Percentiles rank a stretch among this genome's conserved stretches.
Conservation (phyloP, 306 rosid genomes). For the Ammopiptanthus mongolicus region DNA sequence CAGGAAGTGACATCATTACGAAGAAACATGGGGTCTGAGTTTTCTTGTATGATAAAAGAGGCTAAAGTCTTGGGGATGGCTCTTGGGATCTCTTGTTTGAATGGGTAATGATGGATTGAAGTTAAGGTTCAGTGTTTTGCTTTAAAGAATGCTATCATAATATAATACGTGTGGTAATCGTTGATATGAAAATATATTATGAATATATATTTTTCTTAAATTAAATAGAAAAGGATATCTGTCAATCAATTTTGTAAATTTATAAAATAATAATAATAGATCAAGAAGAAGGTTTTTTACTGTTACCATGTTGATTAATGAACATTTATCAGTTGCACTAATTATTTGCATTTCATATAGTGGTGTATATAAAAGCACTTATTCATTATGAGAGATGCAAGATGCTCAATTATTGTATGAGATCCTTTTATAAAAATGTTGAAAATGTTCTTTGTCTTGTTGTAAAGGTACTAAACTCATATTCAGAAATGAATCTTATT, state of each 20-base stretch:
- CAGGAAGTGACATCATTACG: slow-evolving; percentile 41
- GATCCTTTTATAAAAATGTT: background rate
- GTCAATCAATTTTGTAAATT: background rate
- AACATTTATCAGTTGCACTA: background rate
- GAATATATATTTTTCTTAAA: background rate
- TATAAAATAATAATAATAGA: background rate
- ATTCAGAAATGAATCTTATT: background rate
- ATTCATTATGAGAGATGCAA: background rate
- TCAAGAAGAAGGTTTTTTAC: background rate
- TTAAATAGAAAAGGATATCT: background rate
- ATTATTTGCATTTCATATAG: background rate
- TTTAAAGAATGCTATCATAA: slow-evolving; percentile 13
- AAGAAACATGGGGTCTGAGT: slow-evolving; percentile 76
- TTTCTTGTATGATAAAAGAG: slow-evolving; percentile 76
- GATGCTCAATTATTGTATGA: background rate
- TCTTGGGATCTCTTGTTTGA: slow-evolving; percentile 70
- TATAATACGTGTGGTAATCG: background rate
- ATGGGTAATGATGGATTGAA: slow-evolving; percentile 46
- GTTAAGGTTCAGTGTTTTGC: slow-evolving; percentile 5
- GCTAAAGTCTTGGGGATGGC: slow-evolving; percentile 66
- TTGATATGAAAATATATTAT: background rate
- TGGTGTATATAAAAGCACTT: background rate
- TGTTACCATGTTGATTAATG: background rate
- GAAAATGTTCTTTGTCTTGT: background rate
- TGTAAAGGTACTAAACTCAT: background rate